These are phyloP conservation scores for Lagenidium sp. DNA, from an alignment of 352 stramenopile species.

Conservation along the genomic window DNA sequence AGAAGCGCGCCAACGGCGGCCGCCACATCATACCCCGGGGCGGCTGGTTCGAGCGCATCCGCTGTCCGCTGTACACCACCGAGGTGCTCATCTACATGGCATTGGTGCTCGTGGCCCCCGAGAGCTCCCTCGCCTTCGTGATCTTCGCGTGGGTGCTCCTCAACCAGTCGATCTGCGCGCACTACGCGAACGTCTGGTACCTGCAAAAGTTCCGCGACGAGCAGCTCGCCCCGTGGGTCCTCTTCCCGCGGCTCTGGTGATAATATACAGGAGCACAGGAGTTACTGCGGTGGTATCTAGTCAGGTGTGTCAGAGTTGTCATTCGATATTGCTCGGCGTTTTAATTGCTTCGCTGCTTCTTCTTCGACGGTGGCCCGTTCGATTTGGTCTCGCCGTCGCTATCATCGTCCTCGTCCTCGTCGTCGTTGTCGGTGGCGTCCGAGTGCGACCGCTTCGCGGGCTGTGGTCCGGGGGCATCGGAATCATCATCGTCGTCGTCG, in stretches of 20 bases:
- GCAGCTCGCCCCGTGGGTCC: constrained; percentile 7
- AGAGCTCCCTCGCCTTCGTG: constrained; percentile 31
- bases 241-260: constrained; percentile 23
- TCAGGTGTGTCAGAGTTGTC: constrained; percentile 17
- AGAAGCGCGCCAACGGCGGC: constrained; percentile 38
- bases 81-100: constrained; percentile 56
- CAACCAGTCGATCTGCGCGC: constrained; percentile 54
- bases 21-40: constrained; percentile 46
- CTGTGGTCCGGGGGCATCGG: constrained; percentile 24
- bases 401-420: constrained; percentile 13
- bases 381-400: neutral
- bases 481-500: constrained; percentile 26
- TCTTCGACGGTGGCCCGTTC: too few species aligned
- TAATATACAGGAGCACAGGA: neutral
- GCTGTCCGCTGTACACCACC: constrained; percentile 49
- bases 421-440: constrained; percentile 20
- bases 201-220: constrained; percentile 44
- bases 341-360: constrained; percentile 7
- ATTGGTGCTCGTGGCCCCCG: constrained; percentile 30
- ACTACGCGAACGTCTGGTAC: constrained; percentile 47
- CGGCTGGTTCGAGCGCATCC: constrained; percentile 58
- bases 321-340: constrained; percentile 8
- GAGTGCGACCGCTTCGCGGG: constrained; percentile 9
- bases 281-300: too few species aligned
- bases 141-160: constrained; percentile 41